phyloP scores from a whole-genome alignment of 2,329 filamentous ascomycete genomes.

The Monilinia aucupariae region DNA sequence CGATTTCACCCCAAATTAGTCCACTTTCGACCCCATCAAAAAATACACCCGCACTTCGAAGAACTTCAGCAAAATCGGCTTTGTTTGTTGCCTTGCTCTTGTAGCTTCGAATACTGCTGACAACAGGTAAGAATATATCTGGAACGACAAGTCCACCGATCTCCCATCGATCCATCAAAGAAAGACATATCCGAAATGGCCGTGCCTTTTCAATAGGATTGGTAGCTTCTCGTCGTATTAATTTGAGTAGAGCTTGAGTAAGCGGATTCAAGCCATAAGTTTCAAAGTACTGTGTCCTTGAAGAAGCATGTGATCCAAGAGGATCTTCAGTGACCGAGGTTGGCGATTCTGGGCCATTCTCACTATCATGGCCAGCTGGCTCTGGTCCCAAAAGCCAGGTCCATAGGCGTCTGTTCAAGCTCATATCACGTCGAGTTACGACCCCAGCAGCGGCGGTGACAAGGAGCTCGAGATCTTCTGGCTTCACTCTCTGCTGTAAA shows the following conservation, averaged over 20 bases:
- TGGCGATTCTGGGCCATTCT: constrained; percentile 45
- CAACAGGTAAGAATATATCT: constrained; percentile 78
- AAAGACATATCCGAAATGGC: constrained; percentile 87
- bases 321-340: constrained; percentile 29
- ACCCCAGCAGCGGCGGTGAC: constrained; percentile 81
- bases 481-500: constrained; percentile 67
- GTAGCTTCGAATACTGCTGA: constrained; percentile 74
- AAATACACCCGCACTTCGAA: constrained; percentile 89
- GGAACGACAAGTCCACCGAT: constrained; percentile 87
- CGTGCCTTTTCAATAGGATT: constrained; percentile 65
- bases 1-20: constrained; percentile 81
- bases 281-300: constrained; percentile 76
- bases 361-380: constrained; percentile 43
- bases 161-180: constrained; percentile 97
- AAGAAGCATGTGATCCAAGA: constrained; percentile 35
- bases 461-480: constrained; percentile 73
- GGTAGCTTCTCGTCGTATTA: constrained; percentile 56
- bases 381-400: constrained; percentile 88
- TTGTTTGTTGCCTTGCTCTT: constrained; percentile 60
- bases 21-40: constrained; percentile 96
- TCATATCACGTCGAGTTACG: constrained; percentile 89
- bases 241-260: constrained; percentile 66
- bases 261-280: constrained; percentile 70
- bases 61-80: constrained; percentile 73
- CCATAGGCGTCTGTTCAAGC: constrained; percentile 90